phyloP scores from a whole-genome alignment of 169 alveolate genomes.

The Eimeria praecox region DNA sequence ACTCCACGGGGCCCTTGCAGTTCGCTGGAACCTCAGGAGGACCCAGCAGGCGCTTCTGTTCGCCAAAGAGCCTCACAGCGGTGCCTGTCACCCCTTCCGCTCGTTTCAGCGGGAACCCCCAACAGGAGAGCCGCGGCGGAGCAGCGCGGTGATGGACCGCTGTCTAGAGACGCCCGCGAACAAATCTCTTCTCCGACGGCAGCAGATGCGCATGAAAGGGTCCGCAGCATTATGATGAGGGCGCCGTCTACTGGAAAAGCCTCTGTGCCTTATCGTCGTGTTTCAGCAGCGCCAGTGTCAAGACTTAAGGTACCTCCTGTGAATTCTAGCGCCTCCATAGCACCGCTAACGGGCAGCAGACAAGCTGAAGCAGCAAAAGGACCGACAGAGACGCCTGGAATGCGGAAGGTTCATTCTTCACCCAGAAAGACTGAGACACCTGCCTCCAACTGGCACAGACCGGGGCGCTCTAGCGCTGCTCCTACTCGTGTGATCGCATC shows the following conservation, averaged over 20 bases:
- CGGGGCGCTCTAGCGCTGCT: constrained; percentile 23
- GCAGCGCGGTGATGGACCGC: neutral
- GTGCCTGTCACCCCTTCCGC: constrained; percentile 55
- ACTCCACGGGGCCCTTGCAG: constrained; percentile 51
- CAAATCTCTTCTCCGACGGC: neutral
- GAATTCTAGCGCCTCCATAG: neutral
- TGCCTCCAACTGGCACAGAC: constrained; percentile 7
- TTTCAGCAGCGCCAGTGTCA: constrained; percentile 13
- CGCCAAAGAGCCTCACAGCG: constrained; percentile 50
- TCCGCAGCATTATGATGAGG: neutral
- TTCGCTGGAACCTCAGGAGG: neutral
- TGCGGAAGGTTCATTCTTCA: neutral
- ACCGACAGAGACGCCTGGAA: neutral
- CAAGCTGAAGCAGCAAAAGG: constrained; percentile 10
- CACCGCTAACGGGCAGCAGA: neutral
- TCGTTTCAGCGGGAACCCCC: constrained; percentile 4
- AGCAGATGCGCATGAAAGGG: neutral
- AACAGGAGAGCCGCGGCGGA: neutral
- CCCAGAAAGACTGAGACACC: constrained; percentile 16
- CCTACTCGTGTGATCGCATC: neutral
- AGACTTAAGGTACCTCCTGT: neutral
- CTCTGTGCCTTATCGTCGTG: neutral
- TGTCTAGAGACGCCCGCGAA: neutral
- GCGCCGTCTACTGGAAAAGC: neutral
- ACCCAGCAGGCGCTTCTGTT: neutral